These are phyloP conservation scores for Populus tomentosa DNA, from an alignment of 441 rosid genomes.

Conservation along the genomic window DNA sequence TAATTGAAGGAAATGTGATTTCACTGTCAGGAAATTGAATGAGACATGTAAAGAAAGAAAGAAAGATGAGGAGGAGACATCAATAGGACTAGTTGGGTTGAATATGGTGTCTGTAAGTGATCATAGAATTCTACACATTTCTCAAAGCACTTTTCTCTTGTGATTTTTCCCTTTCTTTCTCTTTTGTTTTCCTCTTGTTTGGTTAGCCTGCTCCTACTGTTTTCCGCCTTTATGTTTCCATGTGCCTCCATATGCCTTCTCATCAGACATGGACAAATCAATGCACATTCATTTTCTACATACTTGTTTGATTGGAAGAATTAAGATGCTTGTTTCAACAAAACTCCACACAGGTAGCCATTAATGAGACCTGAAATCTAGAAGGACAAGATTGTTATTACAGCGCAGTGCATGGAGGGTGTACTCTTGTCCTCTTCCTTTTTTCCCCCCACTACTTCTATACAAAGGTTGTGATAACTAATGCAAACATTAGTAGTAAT, in stretches of 20 bases:
- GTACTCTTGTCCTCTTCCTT: not conserved
- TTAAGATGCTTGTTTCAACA: slow-evolving; percentile 1
- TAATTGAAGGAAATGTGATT: not conserved
- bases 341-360: not conserved
- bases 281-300: slow-evolving; percentile 11
- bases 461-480: not conserved
- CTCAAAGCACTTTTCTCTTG: slow-evolving; percentile 10
- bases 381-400: not conserved
- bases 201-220: not conserved
- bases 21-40: not conserved
- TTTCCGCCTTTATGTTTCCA: slow-evolving; percentile 18
- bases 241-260: slow-evolving; percentile 23
- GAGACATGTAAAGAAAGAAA: not conserved
- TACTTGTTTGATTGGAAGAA: not conserved
- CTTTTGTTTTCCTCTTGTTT: not conserved
- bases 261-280: slow-evolving; percentile 8
- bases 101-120: not conserved
- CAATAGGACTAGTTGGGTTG: slow-evolving; percentile 1
- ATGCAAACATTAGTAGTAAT: too few relatives aligned
- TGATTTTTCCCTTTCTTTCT: not conserved
- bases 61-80: slow-evolving; percentile 5
- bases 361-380: not conserved
- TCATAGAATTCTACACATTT: not conserved
- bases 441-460: not conserved
- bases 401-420: not conserved